Conservation (phyloP, 176 grass and related monocot species). For the Oryza glumipatula region DNA sequence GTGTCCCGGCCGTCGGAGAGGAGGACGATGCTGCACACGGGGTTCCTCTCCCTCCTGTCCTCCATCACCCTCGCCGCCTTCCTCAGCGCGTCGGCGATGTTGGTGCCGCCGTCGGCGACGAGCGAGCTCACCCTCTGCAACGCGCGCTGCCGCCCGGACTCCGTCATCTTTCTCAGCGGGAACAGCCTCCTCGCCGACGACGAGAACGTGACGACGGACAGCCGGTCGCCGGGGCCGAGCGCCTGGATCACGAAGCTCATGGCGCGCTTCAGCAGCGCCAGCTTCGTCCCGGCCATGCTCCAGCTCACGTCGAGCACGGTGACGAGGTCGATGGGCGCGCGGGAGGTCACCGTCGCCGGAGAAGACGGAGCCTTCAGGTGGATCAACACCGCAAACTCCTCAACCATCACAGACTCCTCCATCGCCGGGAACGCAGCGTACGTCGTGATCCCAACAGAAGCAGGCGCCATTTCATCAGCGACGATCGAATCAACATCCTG, state of each 20-base stretch:
- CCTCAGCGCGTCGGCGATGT: conserved; percentile 59
- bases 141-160: conserved; percentile 42
- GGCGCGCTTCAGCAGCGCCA: conserved; percentile 70
- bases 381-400: conserved; percentile 66
- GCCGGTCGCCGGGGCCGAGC: conserved; percentile 62
- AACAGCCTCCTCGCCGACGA: conserved; percentile 57
- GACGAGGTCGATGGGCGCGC: conserved; percentile 65
- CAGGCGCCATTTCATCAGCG: neutral
- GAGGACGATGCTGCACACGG: conserved; percentile 71
- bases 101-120: conserved; percentile 54
- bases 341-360: neutral
- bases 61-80: conserved; percentile 68
- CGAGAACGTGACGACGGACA: conserved; percentile 70
- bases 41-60: conserved; percentile 57
- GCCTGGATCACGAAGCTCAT: conserved; percentile 74
- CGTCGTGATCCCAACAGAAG: conserved; percentile 45
- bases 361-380: conserved; percentile 64
- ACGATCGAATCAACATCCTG: neutral
- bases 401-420: conserved; percentile 26
- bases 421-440: conserved; percentile 50
- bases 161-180: conserved; percentile 61
- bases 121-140: conserved; percentile 58
- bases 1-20: conserved; percentile 74
- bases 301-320: conserved; percentile 82
- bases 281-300: conserved; percentile 78